Conservation (phyloP, 805 yeast species). For the Tetrapisispora pingtungensis region DNA sequence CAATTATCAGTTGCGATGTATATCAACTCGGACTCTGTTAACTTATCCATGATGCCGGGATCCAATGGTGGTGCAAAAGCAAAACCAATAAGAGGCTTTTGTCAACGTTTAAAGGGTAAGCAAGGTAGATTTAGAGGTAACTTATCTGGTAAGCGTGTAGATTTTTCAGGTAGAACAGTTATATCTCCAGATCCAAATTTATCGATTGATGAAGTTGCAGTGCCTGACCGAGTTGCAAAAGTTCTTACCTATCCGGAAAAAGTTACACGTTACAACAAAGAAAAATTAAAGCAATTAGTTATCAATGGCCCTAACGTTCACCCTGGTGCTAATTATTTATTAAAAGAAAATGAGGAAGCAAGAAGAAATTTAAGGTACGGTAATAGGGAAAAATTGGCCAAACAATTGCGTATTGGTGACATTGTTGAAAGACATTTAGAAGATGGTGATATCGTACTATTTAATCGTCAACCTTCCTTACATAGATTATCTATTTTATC, state of each 20-base stretch:
- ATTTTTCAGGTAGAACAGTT: constrained; percentile 95
- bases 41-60: constrained; percentile 68
- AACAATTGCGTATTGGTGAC: constrained; percentile 73
- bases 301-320: constrained; percentile 78
- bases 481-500: constrained; percentile 90
- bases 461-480: constrained; percentile 95
- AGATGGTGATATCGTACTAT: constrained; percentile 92
- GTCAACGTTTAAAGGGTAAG: constrained; percentile 95
- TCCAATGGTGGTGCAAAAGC: constrained; percentile 43
- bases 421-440: constrained; percentile 93
- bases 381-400: constrained; percentile 69
- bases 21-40: constrained; percentile 89
- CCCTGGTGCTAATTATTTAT: constrained; percentile 93
- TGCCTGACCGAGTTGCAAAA: constrained; percentile 94
- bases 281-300: constrained; percentile 63
- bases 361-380: constrained; percentile 87
- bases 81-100: constrained; percentile 82
- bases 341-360: constrained; percentile 73
- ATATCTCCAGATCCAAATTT: constrained; percentile 97
- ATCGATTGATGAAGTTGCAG: constrained; percentile 93
- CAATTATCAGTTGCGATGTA: constrained; percentile 96
- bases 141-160: constrained; percentile 96
- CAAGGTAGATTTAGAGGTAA: constrained; percentile 99
- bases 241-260: constrained; percentile 92
- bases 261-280: constrained; percentile 78